phyloP scores from a whole-genome alignment of 306 rosid genomes.

The Canavalia ensiformis region DNA sequence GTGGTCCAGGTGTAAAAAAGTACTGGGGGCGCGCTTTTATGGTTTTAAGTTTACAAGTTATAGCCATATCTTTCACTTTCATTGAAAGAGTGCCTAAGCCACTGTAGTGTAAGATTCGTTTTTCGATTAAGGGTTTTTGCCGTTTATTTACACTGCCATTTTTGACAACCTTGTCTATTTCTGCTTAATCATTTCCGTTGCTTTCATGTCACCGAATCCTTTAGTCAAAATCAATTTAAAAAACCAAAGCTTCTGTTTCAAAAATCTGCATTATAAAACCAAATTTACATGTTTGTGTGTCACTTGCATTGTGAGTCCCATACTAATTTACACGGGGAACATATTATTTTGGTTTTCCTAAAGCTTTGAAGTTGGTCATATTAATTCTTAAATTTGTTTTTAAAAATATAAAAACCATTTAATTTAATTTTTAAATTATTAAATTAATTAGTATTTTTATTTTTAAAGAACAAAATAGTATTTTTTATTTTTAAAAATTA shows the following conservation, averaged over 20 bases:
- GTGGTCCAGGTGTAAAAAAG: slow-evolving; percentile 34
- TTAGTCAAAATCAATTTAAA: slow-evolving; percentile 48
- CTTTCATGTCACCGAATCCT: slow-evolving; percentile 51
- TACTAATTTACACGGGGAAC: neutral
- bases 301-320: slow-evolving; percentile 28
- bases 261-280: neutral
- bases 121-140: neutral
- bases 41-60: slow-evolving; percentile 21
- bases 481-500: too few relatives aligned
- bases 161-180: slow-evolving; percentile 48
- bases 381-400: too few relatives aligned
- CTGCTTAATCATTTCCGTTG: slow-evolving; percentile 43
- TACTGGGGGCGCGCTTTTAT: slow-evolving; percentile 27
- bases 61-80: slow-evolving; percentile 37
- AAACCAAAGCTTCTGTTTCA: slow-evolving; percentile 21
- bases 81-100: neutral
- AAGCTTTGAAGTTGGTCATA: too few relatives aligned
- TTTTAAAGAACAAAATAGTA: too few relatives aligned
- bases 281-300: slow-evolving; percentile 12
- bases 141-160: slow-evolving; percentile 20
- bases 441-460: too few relatives aligned
- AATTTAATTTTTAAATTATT: too few relatives aligned
- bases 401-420: too few relatives aligned
- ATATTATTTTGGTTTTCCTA: too few relatives aligned
- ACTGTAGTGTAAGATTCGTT: slow-evolving; percentile 4